A percentile compares a stretch with the other conserved stretches of the same genome.
Evolutionary conservation across 305 asterid genomes (phyloP).

Genomic region (Fraxinus paxiana): DNA sequence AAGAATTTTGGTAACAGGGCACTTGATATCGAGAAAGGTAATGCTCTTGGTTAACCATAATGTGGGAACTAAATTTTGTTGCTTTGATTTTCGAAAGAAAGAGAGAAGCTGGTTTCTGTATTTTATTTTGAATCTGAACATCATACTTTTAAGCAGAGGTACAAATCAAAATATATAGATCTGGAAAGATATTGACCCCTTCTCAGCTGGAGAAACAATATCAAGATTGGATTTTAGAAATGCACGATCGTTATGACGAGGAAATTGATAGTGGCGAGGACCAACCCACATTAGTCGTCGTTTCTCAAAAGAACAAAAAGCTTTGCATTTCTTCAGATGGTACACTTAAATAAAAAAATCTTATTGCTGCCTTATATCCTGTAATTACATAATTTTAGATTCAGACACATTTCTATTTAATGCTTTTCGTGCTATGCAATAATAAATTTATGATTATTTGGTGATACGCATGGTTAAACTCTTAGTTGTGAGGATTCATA

Average conservation of each 20-base stretch:
- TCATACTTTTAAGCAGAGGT: constrained; percentile 37
- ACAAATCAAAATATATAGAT: constrained; percentile 37
- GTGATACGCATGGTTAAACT: background rate
- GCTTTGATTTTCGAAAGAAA: background rate
- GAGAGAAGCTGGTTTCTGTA: background rate
- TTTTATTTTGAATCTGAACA: background rate
- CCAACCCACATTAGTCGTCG: constrained; percentile 37
- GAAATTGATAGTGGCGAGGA: constrained; percentile 55
- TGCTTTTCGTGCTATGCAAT: background rate
- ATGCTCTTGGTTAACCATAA: constrained; percentile 1
- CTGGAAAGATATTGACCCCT: constrained; percentile 44
- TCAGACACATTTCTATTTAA: background rate
- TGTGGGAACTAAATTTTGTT: background rate
- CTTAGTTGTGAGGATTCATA: constrained; percentile 61
- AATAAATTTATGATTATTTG: constrained; percentile 21
- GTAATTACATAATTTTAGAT: background rate
- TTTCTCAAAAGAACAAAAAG: constrained; percentile 36
- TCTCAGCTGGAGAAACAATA: constrained; percentile 54
- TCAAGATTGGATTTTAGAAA: constrained; percentile 49
- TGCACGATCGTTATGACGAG: constrained; percentile 64
- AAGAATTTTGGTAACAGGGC: constrained; percentile 54
- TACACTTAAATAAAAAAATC: constrained; percentile 22
- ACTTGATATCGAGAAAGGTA: constrained; percentile 45
- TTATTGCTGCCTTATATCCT: background rate
- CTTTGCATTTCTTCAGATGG: constrained; percentile 53